Base-by-base conservation (phyloP, 257 asterid species). In the Leptodermis oblonga region DNA sequence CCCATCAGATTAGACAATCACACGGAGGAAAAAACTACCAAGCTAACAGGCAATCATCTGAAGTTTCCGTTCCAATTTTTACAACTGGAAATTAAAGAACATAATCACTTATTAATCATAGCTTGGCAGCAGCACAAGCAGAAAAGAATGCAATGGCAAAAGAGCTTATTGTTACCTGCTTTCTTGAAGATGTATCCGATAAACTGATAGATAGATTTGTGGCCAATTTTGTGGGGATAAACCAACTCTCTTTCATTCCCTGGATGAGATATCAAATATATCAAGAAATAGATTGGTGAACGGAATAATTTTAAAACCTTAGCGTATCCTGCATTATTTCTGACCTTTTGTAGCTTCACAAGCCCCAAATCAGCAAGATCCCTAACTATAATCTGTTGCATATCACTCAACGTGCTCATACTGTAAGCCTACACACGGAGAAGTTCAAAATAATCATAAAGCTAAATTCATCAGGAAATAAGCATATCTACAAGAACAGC, bases 181-280 rank as follows among this genome's bases (percentile, higher is more conserved):
- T 94, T 73, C 99, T 86, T 42, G 95, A 62, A 34, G 97, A 76
- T 42, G 97, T 80, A 80, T 94, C 99, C 0, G 99, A 86, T 83
- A 94, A 85, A 86, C 97, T 89, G 70, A 87, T 87, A 73, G 99
- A 94, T 76, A 94, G 95, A 76, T 91, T 91, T 78, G 99, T 94
- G 48, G 97, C 97, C 66, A 94, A 78, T 81, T 91, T 94, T 69
- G 99, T 89, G 67, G 96, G 99, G 77, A 91, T 90, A 62, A 91
- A 94, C 99, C 99, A 94, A 78, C 97, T 80, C 74, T 91, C 97
- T 75, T 86, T 89, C 82, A 90, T 85, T 34, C 97, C 99, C 97
- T 90, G 79, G 66, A 20, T 13, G 80, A 53, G 67, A 72, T 60
- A 53, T 66, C 78, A 78, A 75, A 68, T 48, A 64, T 33, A 48